Conservation (phyloP, 1,139 yeast genomes). For the Yarrowia galli region DNA sequence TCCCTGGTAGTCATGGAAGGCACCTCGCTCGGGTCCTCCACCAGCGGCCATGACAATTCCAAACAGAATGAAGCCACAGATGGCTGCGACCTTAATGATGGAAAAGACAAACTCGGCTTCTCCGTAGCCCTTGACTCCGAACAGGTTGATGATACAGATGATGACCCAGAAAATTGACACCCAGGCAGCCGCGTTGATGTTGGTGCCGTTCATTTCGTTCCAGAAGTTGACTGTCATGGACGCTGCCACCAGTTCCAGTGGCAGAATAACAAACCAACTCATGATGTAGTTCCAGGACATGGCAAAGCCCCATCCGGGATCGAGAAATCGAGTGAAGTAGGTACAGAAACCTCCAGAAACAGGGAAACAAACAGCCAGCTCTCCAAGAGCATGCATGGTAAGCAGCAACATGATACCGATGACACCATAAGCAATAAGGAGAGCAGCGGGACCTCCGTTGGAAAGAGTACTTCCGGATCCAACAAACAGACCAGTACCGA, state of each 20-base stretch:
- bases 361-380: constrained; percentile 66
- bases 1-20: constrained; percentile 54
- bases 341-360: constrained; percentile 67
- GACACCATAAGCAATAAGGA: constrained; percentile 61
- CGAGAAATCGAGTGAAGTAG: constrained; percentile 63
- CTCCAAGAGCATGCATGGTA: constrained; percentile 68
- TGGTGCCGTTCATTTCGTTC: constrained; percentile 53
- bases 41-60: constrained; percentile 70
- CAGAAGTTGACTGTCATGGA: constrained; percentile 74
- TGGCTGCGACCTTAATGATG: constrained; percentile 66
- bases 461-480: constrained; percentile 67
- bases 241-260: constrained; percentile 81
- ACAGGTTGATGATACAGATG: constrained; percentile 64
- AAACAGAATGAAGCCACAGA: constrained; percentile 69
- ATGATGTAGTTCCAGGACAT: constrained; percentile 84
- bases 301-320: constrained; percentile 75
- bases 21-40: constrained; percentile 72
- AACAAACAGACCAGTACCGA: constrained; percentile 77
- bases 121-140: constrained; percentile 79
- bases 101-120: constrained; percentile 77
- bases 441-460: constrained; percentile 72
- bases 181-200: constrained; percentile 62
- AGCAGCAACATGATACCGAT: constrained; percentile 57
- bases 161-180: constrained; percentile 67
- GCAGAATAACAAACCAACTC: constrained; percentile 80